Evolutionary conservation across 192 early-diverging fungal species (phyloP).

Genomic region (Gigaspora rosea): DNA sequence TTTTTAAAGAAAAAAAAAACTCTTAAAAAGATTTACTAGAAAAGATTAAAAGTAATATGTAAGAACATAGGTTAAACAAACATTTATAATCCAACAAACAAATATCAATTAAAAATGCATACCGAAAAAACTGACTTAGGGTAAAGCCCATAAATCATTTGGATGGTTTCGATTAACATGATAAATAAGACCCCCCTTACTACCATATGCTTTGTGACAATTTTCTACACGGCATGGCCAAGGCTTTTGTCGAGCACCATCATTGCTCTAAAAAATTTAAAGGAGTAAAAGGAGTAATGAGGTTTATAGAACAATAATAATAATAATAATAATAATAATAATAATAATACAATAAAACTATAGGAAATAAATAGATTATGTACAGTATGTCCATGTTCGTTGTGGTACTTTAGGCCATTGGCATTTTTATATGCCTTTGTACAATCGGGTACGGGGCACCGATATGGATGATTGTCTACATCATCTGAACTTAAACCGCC

Average conservation of each 20-base stretch:
- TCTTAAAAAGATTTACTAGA: too few relatives aligned
- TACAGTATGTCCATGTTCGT: slow-evolving; percentile 83
- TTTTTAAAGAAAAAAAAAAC: too few relatives aligned
- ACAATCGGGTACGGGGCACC: slow-evolving; percentile 84
- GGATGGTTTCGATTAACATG: slow-evolving; percentile 36
- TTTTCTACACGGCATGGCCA: slow-evolving; percentile 39
- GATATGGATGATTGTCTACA: slow-evolving; percentile 70
- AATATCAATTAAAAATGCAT: neutral
- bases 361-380: neutral
- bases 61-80: neutral
- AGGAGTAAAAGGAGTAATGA: neutral
- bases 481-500: neutral
- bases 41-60: too few relatives aligned
- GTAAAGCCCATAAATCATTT: slow-evolving; percentile 30
- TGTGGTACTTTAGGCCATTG: slow-evolving; percentile 98
- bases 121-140: neutral
- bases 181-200: slow-evolving; percentile 43
- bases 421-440: slow-evolving; percentile 98
- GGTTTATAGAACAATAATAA: too few relatives aligned
- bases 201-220: slow-evolving; percentile 47
- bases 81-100: neutral
- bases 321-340: neutral
- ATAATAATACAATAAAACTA: neutral
- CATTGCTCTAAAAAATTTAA: neutral
- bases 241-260: slow-evolving; percentile 33